Evolutionary conservation across 1,284 basidiomycete genomes (phyloP), one percentile per base, ranked within the genome.

Genomic region (Termitomyces sp.): DNA sequence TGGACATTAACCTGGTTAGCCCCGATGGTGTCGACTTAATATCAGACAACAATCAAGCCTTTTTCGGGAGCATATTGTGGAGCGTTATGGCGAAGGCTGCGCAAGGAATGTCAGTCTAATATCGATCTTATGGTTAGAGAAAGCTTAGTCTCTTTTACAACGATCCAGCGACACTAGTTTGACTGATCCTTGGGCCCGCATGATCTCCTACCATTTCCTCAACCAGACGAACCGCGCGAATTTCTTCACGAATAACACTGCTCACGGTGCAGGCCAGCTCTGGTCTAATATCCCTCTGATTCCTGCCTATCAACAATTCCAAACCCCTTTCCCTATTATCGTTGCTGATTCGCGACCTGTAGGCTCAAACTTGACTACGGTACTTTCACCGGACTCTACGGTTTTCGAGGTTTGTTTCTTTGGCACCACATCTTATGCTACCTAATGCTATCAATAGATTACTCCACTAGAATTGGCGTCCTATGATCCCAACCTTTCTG

Each of bases 381-480:
- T 61, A 17, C 71, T 80, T 1, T 36, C 71, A 13, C 70, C 77
- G 10, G 70, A 77, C n/a, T 69, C 81, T 3, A 67, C 73, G 2
- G 84, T 86, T 17, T 86, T 86, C 58, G 84, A 86, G 73, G 84
- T 81, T 54, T 43, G 65, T 30, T 41, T 45, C 33, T 50, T 30
- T 21, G 39, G 46, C 2, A 48, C n/a, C 31, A 21, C 17, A 30
- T 30, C 19, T 53, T 41, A 34, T 24, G 36, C 21, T 7, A 3
- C 8, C 28, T 42, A 13, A 54, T 46, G 12, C 41, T 28, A 17
- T 28, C n/a, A 5, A n/a, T 55, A 86, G 81, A 80, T 87, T 19
- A 78, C 82, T 0, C 85, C 84, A 3, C 66, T 80, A 60, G 84
- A 88, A 58, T 75, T 85, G 56, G 87, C 83, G 5, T 87, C 84